Base-by-base conservation (phyloP, 495 filamentous ascomycete species). In the Chlorociboria aeruginascens region DNA sequence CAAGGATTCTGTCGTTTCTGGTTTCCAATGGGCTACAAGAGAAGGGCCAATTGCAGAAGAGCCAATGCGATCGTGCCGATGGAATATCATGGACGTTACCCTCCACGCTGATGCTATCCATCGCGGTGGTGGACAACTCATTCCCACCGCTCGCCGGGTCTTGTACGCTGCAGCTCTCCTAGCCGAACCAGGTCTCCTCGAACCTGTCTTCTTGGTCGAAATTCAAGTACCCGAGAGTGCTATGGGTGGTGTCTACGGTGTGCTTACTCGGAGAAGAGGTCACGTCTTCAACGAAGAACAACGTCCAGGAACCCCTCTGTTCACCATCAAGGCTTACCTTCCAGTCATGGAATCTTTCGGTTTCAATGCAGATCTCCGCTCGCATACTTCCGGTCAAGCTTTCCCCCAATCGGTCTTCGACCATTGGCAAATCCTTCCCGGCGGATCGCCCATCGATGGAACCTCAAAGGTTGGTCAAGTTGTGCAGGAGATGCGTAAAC, bases 211-310 rank as follows among this genome's bases (percentile, higher is more conserved):
- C 84, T 77, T 96, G 70, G 86, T 94, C 67, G 92, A 98, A 71
- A 98, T 98, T 68, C 88, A 95, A 74, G 92, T 99, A 45, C 93
- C 93, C 57, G 93, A 99, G 76, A 77, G 81, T 62, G 92, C 92
- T 65, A 97, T 97, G 92, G 92, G 92, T 75, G 93, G 93, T 77
- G 95, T 99, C 71, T 99, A 99, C 70, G 92, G 92, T 82, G 92
- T 97, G 66, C 85, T 99, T 56, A 96, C 93, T 72, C 86, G 92
- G 64, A 75, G 90, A 63, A 79, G 92, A 82, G 92, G 92, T 77
- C 90, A 97, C 82, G 92, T 99, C 71, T 97, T 97, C 81, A 72
- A 75, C 59, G 92, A 99, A 76, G 86, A 92, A 75, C 92, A 99
- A 77, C 87, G 92, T 58, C 85, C 89, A 53, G 92, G 92, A 66